phyloP scores from a whole-genome alignment of 495 filamentous ascomycete species.

The Clavariopsis aquatica region DNA sequence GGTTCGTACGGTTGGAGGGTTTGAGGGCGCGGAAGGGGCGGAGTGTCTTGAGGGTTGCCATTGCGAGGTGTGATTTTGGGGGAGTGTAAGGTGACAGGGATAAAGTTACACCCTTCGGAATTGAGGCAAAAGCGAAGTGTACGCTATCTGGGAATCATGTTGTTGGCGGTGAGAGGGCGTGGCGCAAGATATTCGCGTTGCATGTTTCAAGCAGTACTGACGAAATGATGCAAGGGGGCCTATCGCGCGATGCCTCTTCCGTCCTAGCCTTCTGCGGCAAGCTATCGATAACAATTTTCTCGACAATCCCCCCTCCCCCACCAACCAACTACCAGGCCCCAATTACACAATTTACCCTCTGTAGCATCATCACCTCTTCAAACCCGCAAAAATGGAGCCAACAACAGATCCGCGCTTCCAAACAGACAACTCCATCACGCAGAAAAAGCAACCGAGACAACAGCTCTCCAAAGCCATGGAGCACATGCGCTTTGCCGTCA shows the following conservation, averaged over 20 bases:
- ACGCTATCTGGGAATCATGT: conserved; percentile 6
- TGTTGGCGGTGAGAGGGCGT: background rate
- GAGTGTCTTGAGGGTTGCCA: conserved; percentile 35
- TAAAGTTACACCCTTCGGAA: background rate
- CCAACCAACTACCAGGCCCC: background rate
- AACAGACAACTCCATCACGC: conserved; percentile 26
- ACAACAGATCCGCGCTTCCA: conserved; percentile 11
- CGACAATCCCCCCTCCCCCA: too few relatives aligned
- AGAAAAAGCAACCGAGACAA: conserved; percentile 32
- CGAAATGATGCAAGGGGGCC: conserved; percentile 11
- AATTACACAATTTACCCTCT: background rate
- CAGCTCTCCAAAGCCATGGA: conserved; percentile 50
- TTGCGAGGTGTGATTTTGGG: conserved; percentile 16
- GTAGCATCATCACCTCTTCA: background rate
- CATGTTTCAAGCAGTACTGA: conserved; percentile 1
- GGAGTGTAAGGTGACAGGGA: background rate
- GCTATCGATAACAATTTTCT: conserved; percentile 20
- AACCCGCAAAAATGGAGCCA: conserved; percentile 1
- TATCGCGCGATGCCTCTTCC: background rate
- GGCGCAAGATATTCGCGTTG: background rate
- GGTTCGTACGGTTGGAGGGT: conserved; percentile 30
- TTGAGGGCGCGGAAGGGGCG: conserved; percentile 42
- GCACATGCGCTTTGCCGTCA: conserved; percentile 48
- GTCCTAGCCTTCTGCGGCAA: background rate
- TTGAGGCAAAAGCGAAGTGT: background rate